Evolutionary conservation across 768 basidiomycete species (phyloP).

Genomic region (Sporobolomyces roseus): DNA sequence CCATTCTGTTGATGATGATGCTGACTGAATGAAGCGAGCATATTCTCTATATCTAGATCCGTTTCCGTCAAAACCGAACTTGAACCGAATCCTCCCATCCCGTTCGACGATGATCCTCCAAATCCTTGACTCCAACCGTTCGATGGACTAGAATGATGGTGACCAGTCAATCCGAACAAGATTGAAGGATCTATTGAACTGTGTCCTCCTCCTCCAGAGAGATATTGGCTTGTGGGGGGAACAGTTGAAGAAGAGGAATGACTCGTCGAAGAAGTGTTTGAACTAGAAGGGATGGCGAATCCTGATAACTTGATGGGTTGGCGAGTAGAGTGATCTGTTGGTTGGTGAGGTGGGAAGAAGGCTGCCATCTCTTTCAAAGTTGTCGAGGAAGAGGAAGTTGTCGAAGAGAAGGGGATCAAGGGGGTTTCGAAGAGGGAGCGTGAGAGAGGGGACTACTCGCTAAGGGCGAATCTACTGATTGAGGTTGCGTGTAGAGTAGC

Average conservation of each 20-base stretch:
- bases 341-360: slow-evolving; percentile 6
- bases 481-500: too few relatives aligned
- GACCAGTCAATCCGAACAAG: slow-evolving; percentile 16
- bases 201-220: too few relatives aligned
- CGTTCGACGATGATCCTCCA: too few relatives aligned
- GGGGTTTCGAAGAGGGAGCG: too few relatives aligned
- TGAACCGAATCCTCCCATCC: too few relatives aligned
- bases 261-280: background rate
- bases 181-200: slow-evolving; percentile 26
- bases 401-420: background rate
- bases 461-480: too few relatives aligned
- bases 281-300: slow-evolving; percentile 58
- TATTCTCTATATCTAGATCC: slow-evolving; percentile 38
- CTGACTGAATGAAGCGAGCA: slow-evolving; percentile 19
- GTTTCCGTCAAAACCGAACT: slow-evolving; percentile 17
- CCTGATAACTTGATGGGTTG: slow-evolving; percentile 65
- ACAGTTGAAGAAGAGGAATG: background rate
- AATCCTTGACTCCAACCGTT: background rate
- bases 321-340: slow-evolving; percentile 8
- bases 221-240: background rate
- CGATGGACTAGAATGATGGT: background rate
- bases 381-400: background rate
- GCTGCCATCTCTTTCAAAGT: slow-evolving; percentile 3
- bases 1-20: slow-evolving; percentile 6
- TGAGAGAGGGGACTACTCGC: too few relatives aligned